Conservation (phyloP, 2,329 filamentous ascomycete species). For the Diaporthe vaccinii region DNA sequence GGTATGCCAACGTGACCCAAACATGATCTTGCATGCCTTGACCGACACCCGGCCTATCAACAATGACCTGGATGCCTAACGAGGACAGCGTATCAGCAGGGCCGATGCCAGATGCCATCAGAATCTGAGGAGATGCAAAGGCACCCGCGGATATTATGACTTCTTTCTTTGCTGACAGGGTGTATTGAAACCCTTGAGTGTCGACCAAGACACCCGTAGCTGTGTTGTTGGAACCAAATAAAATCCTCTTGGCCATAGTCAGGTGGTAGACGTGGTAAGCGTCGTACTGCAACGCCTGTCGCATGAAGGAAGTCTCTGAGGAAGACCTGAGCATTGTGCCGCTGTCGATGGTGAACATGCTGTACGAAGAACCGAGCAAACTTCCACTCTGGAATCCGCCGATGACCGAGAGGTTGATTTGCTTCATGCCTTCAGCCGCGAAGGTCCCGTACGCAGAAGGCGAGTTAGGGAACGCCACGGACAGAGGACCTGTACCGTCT, state of each 20-base stretch:
- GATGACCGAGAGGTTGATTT: background rate
- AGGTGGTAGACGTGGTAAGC: background rate
- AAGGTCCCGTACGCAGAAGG: constrained; percentile 3
- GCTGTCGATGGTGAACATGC: constrained; percentile 19
- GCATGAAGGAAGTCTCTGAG: constrained; percentile 11
- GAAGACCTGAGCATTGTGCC: background rate
- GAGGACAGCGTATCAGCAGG: constrained; percentile 56
- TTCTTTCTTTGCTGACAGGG: constrained; percentile 51
- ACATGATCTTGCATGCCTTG: constrained; percentile 63
- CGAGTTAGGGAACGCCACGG: background rate
- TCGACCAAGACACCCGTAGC: constrained; percentile 24
- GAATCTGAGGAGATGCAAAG: constrained; percentile 68
- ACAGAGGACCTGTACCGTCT: background rate
- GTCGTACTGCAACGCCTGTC: background rate
- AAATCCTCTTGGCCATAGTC: constrained; percentile 8
- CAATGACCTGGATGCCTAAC: constrained; percentile 57
- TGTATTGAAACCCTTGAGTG: constrained; percentile 10
- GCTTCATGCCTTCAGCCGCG: background rate
- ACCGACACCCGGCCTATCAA: constrained; percentile 60
- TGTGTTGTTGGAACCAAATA: constrained; percentile 9
- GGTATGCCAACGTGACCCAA: background rate
- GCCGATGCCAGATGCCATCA: constrained; percentile 73
- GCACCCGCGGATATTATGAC: constrained; percentile 72
- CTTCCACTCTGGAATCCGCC: background rate
- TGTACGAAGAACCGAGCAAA: constrained; percentile 11